Base-by-base conservation (phyloP, 2,329 filamentous ascomycete genomes). In the Hypoxylon sp. region DNA sequence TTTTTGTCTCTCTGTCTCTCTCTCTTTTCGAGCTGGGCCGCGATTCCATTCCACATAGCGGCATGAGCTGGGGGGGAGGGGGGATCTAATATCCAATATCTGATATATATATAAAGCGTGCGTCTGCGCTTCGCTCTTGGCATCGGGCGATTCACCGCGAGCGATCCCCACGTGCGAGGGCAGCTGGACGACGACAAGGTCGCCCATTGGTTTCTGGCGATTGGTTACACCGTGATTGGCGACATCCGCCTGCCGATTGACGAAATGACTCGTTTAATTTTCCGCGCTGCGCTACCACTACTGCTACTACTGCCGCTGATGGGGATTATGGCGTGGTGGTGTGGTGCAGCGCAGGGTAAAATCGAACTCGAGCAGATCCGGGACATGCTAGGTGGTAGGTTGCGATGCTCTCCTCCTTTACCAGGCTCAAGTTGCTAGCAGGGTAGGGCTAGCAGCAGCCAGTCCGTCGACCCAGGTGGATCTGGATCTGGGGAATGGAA, bases 221-320 rank as follows among this genome's bases (percentile, higher is more conserved):
- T 52, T 23, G 59, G 65, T 68, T 68, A 70, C 68, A 68, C 68
- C 6, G 59, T 68, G 64, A 70, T 70, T 70, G 53, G 53, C 62
- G 63, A 68, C 55, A 69, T 70, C 57, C 46, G 61, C 60, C 60
- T 69, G 58, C 63, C 68, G 63, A 69, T 67, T 70, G 70, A 70
- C 68, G 67, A 72, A 65, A 66, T 67, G 65, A 56, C 56, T 66
- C 36, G 62, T 70, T 57, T 56, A 43, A 61, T 60, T 62, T 65
- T 60, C 48, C 58, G 51, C 61, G n/a, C 17, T 43, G 65, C 2
- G 32, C 55, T 51, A 49, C 34, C 14, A 14, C 14, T 30, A 9
- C 5, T 9, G 6, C 6, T 30, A 6, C 28, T 6, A 6, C 28
- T 30, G 5, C 3, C 2, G 5, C 5, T 30, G 28, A 30, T 30